phyloP scores from a whole-genome alignment of 2,329 filamentous ascomycete species.

The Colletotrichum shisoi region DNA sequence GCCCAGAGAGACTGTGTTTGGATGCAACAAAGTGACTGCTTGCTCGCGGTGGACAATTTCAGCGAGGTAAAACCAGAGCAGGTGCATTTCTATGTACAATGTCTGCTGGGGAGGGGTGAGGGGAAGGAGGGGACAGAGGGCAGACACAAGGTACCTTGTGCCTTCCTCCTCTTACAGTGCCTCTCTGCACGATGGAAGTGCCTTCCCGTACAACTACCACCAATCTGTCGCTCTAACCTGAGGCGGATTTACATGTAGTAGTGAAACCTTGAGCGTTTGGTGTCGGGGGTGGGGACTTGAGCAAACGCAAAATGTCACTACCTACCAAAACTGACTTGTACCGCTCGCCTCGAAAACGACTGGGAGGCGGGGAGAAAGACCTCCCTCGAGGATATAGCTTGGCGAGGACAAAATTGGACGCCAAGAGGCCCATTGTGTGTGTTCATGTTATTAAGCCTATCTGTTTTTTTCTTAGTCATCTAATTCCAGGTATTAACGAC shows the following conservation, averaged over 20 bases:
- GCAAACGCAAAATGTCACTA: not conserved
- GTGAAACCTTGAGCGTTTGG: conserved; percentile 9
- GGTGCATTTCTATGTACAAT: too few species aligned
- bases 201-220: not conserved
- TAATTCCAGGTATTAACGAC: too few species aligned
- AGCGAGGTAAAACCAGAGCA: too few species aligned
- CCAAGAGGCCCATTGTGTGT: not conserved
- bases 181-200: not conserved
- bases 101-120: too few species aligned
- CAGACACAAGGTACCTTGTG: not conserved
- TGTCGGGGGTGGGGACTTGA: not conserved
- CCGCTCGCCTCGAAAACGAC: not conserved
- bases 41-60: too few species aligned
- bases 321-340: not conserved
- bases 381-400: not conserved
- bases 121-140: not conserved
- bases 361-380: not conserved
- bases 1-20: not conserved
- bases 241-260: not conserved
- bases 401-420: not conserved
- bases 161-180: not conserved
- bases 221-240: not conserved
- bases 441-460: too few species aligned
- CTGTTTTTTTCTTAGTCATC: too few species aligned
- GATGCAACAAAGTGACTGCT: not conserved